phyloP scores from a whole-genome alignment of 2,329 filamentous ascomycete species.

The Lecanicillium sp. region DNA sequence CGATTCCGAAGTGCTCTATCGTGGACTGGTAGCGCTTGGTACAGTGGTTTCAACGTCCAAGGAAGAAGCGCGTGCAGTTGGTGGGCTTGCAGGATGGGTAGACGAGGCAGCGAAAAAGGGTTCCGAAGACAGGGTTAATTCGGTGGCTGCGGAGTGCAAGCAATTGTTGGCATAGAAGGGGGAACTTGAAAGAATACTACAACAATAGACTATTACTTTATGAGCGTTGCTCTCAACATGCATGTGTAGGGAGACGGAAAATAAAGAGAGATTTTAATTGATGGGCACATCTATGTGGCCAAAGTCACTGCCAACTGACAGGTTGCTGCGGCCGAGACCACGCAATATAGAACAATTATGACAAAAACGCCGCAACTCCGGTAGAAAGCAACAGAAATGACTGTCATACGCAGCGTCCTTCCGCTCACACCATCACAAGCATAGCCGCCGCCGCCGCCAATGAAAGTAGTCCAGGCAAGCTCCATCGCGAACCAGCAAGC shows the following conservation, averaged over 20 bases:
- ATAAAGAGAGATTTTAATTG: too few relatives aligned
- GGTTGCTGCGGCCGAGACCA: too few relatives aligned
- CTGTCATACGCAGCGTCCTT: too few relatives aligned
- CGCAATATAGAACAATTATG: too few relatives aligned
- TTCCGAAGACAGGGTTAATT: slow-evolving; percentile 38
- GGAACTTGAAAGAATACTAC: background rate
- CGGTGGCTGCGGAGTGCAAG: slow-evolving; percentile 38
- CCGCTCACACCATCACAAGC: too few relatives aligned
- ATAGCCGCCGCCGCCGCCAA: too few relatives aligned
- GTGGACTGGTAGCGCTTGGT: slow-evolving; percentile 73
- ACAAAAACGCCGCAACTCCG: background rate
- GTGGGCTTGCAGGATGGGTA: slow-evolving; percentile 30
- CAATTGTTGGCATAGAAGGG: slow-evolving; percentile 17
- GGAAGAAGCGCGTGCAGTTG: slow-evolving; percentile 33
- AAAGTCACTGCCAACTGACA: too few relatives aligned
- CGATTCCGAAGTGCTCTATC: slow-evolving; percentile 77
- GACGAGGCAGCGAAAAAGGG: slow-evolving; percentile 33
- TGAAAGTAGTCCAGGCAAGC: too few relatives aligned
- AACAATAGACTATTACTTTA: background rate
- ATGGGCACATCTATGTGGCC: too few relatives aligned
- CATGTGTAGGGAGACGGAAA: background rate
- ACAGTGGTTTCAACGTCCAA: slow-evolving; percentile 55
- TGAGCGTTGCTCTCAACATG: background rate
- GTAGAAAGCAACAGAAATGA: background rate
- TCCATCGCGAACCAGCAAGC: too few relatives aligned